Conservation (phyloP, 306 rosid genomes). For the Erythrophleum fordii region DNA sequence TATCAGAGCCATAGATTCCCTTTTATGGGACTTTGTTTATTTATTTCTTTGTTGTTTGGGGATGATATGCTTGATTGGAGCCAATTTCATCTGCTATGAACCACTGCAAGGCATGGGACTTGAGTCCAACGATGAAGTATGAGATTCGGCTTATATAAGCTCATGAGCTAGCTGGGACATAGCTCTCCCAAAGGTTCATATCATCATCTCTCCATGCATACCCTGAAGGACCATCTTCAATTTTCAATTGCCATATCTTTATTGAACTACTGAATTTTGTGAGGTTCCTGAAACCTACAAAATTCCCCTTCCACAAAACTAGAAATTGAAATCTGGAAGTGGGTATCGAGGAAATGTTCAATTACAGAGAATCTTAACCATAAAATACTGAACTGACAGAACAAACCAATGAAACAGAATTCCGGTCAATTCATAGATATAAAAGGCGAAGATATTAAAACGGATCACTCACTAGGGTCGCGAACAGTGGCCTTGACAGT, state of each 20-base stretch:
- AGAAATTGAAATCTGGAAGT: not conserved
- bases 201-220: not conserved
- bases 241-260: not conserved
- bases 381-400: not conserved
- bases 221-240: not conserved
- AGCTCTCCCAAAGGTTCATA: not conserved
- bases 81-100: not conserved
- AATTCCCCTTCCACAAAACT: not conserved
- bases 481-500: conserved; percentile 60
- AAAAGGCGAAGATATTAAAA: not conserved
- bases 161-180: not conserved
- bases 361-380: not conserved
- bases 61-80: not conserved
- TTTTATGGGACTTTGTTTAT: not conserved
- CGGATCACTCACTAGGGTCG: conserved; percentile 40
- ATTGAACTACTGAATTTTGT: not conserved
- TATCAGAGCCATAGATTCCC: not conserved
- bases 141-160: not conserved
- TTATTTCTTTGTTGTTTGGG: not conserved
- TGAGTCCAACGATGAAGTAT: not conserved
- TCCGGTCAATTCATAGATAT: not conserved
- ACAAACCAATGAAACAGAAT: not conserved
- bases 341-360: not conserved
- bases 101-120: not conserved
- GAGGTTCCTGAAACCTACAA: not conserved